Evolutionary conservation across 1,284 basidiomycete genomes (phyloP).

Genomic region (Clitocybe nebularis): DNA sequence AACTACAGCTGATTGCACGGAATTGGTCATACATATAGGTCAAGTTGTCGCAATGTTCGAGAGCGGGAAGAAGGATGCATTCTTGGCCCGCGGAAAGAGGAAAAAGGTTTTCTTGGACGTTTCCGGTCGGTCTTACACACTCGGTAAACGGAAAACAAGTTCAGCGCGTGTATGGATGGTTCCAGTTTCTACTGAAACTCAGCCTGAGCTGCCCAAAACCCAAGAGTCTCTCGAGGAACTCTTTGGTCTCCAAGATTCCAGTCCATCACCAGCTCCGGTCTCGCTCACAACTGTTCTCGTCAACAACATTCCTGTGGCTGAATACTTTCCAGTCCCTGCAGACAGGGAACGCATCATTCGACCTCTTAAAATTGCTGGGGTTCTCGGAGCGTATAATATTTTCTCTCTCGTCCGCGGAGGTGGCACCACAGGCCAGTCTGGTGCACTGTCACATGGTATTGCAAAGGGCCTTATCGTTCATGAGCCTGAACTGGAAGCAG

Average conservation of each 20-base stretch:
- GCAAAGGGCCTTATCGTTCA: slow-evolving; percentile 78
- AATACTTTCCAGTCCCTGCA: slow-evolving; percentile 74
- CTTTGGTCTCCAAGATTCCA: slow-evolving; percentile 19
- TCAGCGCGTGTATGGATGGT: slow-evolving; percentile 93
- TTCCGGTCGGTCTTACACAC: slow-evolving; percentile 76
- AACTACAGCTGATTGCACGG: slow-evolving; percentile 54
- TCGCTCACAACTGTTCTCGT: slow-evolving; percentile 64
- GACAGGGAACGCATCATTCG: slow-evolving; percentile 82
- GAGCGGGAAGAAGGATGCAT: slow-evolving; percentile 52
- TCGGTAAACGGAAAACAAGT: slow-evolving; percentile 85
- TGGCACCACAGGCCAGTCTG: slow-evolving; percentile 87
- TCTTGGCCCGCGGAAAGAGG: slow-evolving; percentile 49
- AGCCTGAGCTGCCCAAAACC: slow-evolving; percentile 11
- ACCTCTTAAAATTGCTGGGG: slow-evolving; percentile 80
- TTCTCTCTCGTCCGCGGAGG: slow-evolving; percentile 89
- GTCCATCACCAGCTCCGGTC: slow-evolving; percentile 23
- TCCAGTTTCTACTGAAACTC: slow-evolving; percentile 45
- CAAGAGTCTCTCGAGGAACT: slow-evolving; percentile 20
- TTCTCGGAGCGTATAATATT: slow-evolving; percentile 90
- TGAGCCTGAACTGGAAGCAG: slow-evolving; percentile 57
- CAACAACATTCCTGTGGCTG: slow-evolving; percentile 77
- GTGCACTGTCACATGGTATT: slow-evolving; percentile 83
- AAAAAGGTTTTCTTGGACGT: slow-evolving; percentile 64
- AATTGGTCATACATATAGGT: slow-evolving; percentile 53
- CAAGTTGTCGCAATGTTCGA: slow-evolving; percentile 64